Conservation (phyloP, 805 yeast genomes). For the Barnettozyma vustinii region DNA sequence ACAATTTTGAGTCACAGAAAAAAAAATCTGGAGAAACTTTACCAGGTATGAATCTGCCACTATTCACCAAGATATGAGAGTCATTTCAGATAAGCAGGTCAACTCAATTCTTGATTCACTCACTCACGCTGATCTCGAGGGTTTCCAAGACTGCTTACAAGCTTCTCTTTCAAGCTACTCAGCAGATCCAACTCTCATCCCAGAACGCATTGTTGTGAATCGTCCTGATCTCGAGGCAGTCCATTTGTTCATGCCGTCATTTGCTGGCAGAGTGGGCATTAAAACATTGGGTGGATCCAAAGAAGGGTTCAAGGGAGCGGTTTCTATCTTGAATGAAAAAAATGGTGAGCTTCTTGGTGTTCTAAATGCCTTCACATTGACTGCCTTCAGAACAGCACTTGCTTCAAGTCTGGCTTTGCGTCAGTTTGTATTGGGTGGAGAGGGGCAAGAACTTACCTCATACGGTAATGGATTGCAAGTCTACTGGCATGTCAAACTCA, state of each 20-base stretch:
- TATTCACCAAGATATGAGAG: slow-evolving; percentile 26
- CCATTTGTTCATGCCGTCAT: slow-evolving; percentile 65
- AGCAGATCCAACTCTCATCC: slow-evolving; percentile 41
- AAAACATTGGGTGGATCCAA: slow-evolving; percentile 55
- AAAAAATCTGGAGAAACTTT: not conserved
- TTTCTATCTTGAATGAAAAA: slow-evolving; percentile 42
- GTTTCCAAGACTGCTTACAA: slow-evolving; percentile 34
- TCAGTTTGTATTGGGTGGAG: slow-evolving; percentile 27
- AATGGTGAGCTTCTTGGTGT: slow-evolving; percentile 50
- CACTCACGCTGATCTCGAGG: slow-evolving; percentile 22
- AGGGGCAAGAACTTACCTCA: slow-evolving; percentile 29
- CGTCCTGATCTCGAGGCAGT: slow-evolving; percentile 34
- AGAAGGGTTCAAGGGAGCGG: slow-evolving; percentile 55
- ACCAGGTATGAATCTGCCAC: no score
- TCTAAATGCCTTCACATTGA: slow-evolving; percentile 51
- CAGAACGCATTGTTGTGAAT: slow-evolving; percentile 45
- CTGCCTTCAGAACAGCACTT: slow-evolving; percentile 65
- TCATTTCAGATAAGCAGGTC: slow-evolving; percentile 30
- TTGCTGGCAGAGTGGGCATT: slow-evolving; percentile 50
- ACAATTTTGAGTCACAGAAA: not conserved
- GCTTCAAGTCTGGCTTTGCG: slow-evolving; percentile 45
- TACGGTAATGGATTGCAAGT: slow-evolving; percentile 65
- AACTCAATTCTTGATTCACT: slow-evolving; percentile 26
- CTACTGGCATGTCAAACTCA: slow-evolving; percentile 53
- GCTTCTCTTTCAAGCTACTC: slow-evolving; percentile 37